These are phyloP conservation scores for Nephelium lappaceum DNA, from an alignment of 345 rosid genomes.

Conservation along the genomic window DNA sequence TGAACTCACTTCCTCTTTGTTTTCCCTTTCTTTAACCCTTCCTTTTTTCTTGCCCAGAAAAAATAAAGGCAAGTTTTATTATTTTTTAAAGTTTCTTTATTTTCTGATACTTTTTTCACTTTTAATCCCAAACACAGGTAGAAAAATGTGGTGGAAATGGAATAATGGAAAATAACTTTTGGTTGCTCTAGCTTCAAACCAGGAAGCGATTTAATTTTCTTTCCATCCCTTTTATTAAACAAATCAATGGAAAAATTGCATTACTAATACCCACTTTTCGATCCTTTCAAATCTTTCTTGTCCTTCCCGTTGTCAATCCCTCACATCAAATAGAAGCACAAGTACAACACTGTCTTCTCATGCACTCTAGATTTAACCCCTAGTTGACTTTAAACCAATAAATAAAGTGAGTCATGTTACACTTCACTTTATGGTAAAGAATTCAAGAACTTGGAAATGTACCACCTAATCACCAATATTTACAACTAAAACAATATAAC, in stretches of 20 bases:
- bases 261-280: too few species aligned
- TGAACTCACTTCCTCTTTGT: not conserved
- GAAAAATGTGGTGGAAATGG: not conserved
- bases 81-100: too few species aligned
- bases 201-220: not conserved
- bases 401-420: not conserved
- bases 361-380: not conserved
- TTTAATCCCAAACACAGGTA: too few species aligned
- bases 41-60: not conserved
- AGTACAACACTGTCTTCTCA: not conserved
- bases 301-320: not conserved
- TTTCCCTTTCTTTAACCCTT: not conserved
- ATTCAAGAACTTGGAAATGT: not conserved
- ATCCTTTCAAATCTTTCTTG: not conserved
- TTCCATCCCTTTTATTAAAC: not conserved
- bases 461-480: not conserved
- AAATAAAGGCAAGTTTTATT: too few species aligned
- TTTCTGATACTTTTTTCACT: too few species aligned
- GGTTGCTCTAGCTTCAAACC: not conserved
- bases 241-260: not conserved
- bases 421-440: not conserved
- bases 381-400: not conserved
- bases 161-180: too few species aligned
- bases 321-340: not conserved
- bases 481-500: not conserved